phyloP scores from a whole-genome alignment of 1,139 yeast genomes.

The Yamadazyma taylorii region DNA sequence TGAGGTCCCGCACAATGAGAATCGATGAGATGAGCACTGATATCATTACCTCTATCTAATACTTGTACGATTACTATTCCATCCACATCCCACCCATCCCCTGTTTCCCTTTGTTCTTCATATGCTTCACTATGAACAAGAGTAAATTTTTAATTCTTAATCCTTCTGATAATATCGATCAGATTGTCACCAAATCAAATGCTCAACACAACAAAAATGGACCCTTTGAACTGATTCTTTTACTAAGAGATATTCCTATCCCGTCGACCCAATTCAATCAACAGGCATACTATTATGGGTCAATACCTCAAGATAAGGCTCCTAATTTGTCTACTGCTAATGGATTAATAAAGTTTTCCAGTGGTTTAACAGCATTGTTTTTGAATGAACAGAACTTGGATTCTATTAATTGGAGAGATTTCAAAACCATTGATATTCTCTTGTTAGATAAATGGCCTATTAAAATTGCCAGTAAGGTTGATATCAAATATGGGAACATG shows the following conservation, averaged over 20 bases:
- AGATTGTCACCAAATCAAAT: slow-evolving; percentile 50
- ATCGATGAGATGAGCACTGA: too few species aligned
- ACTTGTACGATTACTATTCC: too few species aligned
- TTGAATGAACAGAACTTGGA: slow-evolving; percentile 27
- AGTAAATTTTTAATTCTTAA: slow-evolving; percentile 49
- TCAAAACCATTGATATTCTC: slow-evolving; percentile 53
- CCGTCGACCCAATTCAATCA: slow-evolving; percentile 5
- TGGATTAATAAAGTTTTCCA: slow-evolving; percentile 33
- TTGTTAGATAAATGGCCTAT: slow-evolving; percentile 64
- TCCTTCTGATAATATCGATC: slow-evolving; percentile 40
- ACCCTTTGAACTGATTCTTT: slow-evolving; percentile 57
- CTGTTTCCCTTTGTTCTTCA: too few species aligned
- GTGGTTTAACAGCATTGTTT: slow-evolving; percentile 51
- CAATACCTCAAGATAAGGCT: slow-evolving; percentile 9
- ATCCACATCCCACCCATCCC: too few species aligned
- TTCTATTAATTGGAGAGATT: slow-evolving; percentile 17
- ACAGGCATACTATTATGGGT: slow-evolving; percentile 17
- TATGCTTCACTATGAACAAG: background rate
- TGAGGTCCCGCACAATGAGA: too few species aligned
- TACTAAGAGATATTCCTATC: slow-evolving; percentile 46
- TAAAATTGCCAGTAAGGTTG: slow-evolving; percentile 33
- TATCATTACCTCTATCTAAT: too few species aligned
- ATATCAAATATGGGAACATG: slow-evolving; percentile 22
- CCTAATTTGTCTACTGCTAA: slow-evolving; percentile 4
- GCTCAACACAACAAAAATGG: slow-evolving; percentile 56